Evolutionary conservation across 176 grass and related monocot genomes (phyloP).

Genomic region (Aegilops tauschii): DNA sequence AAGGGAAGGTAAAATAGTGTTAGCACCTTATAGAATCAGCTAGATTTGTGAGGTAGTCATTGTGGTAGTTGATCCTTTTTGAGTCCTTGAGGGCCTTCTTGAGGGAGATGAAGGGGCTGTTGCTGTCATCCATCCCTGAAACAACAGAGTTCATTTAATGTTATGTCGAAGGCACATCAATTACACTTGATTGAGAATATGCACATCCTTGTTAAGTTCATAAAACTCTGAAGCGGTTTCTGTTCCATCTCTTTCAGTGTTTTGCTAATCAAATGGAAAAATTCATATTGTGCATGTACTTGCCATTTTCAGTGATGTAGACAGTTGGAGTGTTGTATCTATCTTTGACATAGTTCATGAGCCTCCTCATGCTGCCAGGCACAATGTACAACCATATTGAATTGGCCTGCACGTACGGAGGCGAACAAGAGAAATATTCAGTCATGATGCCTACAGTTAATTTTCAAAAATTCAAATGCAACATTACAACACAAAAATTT

Average conservation of each 20-base stretch:
- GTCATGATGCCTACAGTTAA: background rate
- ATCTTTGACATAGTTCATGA: constrained; percentile 74
- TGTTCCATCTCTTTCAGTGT: background rate
- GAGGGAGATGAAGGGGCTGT: constrained; percentile 54
- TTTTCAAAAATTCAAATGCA: background rate
- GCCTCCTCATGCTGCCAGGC: constrained; percentile 54
- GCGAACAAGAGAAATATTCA: background rate
- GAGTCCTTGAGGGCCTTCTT: constrained; percentile 60
- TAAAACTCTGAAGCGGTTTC: background rate
- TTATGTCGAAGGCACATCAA: background rate
- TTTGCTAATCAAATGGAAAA: background rate
- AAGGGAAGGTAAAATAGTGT: background rate
- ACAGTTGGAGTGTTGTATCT: constrained; percentile 61
- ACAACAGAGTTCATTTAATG: background rate
- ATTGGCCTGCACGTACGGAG: constrained; percentile 43
- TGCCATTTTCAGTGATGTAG: constrained; percentile 74
- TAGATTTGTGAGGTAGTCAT: constrained; percentile 55
- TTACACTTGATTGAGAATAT: background rate
- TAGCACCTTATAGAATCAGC: constrained; percentile 58
- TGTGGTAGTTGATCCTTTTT: constrained; percentile 66
- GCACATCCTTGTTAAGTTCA: background rate
- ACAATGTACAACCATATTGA: constrained; percentile 78
- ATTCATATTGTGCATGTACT: background rate
- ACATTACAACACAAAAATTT: background rate
- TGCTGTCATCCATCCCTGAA: constrained; percentile 62